Evolutionary conservation across 768 basidiomycete species (phyloP).

Genomic region (Boletus vermiculosoides): DNA sequence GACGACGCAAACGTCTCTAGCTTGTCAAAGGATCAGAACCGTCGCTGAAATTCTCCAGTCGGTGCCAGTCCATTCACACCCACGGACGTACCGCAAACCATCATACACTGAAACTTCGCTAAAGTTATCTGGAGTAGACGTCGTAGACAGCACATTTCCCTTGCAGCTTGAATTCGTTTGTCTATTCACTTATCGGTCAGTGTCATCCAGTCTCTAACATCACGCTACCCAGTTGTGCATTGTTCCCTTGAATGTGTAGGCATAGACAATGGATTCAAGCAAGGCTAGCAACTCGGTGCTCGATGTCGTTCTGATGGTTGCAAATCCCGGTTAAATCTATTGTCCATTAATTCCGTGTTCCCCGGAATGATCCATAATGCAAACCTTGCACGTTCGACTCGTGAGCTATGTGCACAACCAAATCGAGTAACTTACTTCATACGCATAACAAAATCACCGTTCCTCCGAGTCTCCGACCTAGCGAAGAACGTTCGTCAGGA

Average conservation of each 20-base stretch:
- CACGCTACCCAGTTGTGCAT: not conserved
- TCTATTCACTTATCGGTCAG: slow-evolving; percentile 4
- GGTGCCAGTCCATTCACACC: not conserved
- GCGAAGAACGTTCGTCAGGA: slow-evolving; percentile 32
- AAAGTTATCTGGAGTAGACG: not conserved
- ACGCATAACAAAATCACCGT: not conserved
- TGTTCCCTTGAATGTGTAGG: slow-evolving; percentile 4
- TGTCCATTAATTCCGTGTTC: not conserved
- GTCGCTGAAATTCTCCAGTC: slow-evolving; percentile 1
- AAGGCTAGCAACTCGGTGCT: not conserved
- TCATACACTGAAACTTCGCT: not conserved
- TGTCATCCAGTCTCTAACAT: not conserved
- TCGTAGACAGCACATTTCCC: not conserved
- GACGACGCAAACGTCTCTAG: slow-evolving; percentile 7
- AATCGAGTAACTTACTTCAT: slow-evolving; percentile 20
- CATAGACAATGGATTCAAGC: not conserved
- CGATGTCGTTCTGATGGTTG: not conserved
- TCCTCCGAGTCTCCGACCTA: not conserved
- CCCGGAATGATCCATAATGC: not conserved
- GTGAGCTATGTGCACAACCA: slow-evolving; percentile 6
- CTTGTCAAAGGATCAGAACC: slow-evolving; percentile 4
- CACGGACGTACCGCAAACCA: not conserved
- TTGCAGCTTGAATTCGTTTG: not conserved
- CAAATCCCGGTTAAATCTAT: not conserved
- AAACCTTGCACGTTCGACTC: slow-evolving; percentile 20